These are phyloP conservation scores for Talinum fruticosum DNA, from an alignment of 148 eudicot genomes.

Conservation along the genomic window DNA sequence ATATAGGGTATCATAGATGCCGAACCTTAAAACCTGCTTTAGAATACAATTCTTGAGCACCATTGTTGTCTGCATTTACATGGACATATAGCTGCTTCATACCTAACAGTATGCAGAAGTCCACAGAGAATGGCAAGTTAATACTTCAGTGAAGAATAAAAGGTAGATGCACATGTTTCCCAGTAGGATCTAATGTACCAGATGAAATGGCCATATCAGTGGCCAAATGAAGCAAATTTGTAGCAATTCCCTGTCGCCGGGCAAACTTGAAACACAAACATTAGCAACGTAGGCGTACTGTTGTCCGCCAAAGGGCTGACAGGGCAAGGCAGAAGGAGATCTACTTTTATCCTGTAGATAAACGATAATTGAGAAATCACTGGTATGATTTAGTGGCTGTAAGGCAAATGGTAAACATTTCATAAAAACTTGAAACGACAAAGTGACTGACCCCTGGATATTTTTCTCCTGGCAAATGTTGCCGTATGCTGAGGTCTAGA, in stretches of 20 bases:
- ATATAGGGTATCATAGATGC: background rate
- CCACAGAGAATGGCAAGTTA: background rate
- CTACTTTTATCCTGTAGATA: constrained; percentile 46
- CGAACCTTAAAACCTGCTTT: constrained; percentile 70
- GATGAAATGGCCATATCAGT: constrained; percentile 44
- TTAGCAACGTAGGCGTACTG: constrained; percentile 76
- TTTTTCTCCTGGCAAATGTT: constrained; percentile 60
- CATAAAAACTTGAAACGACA: constrained; percentile 9
- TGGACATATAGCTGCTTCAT: constrained; percentile 71
- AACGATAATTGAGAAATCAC: constrained; percentile 1
- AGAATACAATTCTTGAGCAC: constrained; percentile 63
- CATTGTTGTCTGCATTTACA: constrained; percentile 69
- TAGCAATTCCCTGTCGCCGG: constrained; percentile 67
- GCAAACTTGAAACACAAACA: constrained; percentile 68
- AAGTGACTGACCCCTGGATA: constrained; percentile 63
- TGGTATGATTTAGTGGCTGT: background rate
- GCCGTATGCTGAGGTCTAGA: constrained; percentile 69
- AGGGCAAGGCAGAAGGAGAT: constrained; percentile 42
- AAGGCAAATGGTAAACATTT: background rate
- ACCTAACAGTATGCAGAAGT: constrained; percentile 33
- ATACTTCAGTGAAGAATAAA: background rate
- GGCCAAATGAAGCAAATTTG: constrained; percentile 65
- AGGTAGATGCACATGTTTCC: background rate
- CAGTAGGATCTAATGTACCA: constrained; percentile 34
- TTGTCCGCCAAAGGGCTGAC: constrained; percentile 50